Percentiles rank a stretch among this genome's conserved stretches.
phyloP scores from a whole-genome alignment of 257 asterid genomes.

The Cruciata laevipes region DNA sequence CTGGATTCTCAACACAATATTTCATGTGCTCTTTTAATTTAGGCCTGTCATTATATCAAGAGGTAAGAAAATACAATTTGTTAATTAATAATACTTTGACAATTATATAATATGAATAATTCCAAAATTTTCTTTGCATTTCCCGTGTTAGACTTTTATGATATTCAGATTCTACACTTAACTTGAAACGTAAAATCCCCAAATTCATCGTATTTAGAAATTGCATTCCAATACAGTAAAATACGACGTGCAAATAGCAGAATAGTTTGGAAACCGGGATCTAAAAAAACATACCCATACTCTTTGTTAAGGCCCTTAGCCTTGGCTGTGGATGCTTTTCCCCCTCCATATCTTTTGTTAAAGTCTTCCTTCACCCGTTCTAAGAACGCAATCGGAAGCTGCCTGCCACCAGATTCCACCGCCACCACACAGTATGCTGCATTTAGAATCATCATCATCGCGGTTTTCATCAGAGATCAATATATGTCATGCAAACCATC shows the following conservation, averaged over 20 bases:
- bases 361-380: slow-evolving; percentile 49
- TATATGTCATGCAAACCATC: no score
- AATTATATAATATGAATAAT: no score
- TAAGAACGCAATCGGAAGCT: slow-evolving; percentile 38
- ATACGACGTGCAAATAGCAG: no score
- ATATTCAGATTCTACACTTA: no score
- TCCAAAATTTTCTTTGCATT: no score
- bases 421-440: slow-evolving; percentile 57
- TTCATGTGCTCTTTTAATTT: slow-evolving; percentile 51
- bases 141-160: no score
- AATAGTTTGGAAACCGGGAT: neutral
- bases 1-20: slow-evolving; percentile 42
- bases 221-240: no score
- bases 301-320: slow-evolving; percentile 45
- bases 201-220: no score
- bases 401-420: slow-evolving; percentile 44
- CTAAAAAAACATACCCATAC: slow-evolving; percentile 27
- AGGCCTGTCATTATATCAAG: slow-evolving; percentile 25
- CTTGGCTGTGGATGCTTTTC: slow-evolving; percentile 37
- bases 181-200: no score
- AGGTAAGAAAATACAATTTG: neutral
- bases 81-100: neutral
- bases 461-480: neutral
- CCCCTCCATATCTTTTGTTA: slow-evolving; percentile 36
- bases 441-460: neutral